Evolutionary conservation across 768 basidiomycete species (phyloP), one percentile per base, ranked within the genome.

Genomic region (Macrolepiota albuminosa): DNA sequence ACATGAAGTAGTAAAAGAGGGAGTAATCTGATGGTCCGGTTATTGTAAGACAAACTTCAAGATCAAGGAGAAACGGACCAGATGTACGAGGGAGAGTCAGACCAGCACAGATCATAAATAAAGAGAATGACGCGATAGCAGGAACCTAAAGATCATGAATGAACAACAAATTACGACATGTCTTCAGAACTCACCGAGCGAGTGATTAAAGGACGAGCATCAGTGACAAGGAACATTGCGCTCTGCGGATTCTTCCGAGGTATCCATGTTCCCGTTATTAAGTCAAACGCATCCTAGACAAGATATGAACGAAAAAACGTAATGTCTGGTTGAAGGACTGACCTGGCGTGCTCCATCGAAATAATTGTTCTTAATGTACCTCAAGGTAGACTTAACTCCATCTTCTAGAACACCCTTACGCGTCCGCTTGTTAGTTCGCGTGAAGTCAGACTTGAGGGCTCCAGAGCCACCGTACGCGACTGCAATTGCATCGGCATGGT

Each of bases 321-420:
- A 56, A 39, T 48, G 47, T 47, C 61, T 13, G 31, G 21, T 33
- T 29, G 33, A 43, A 21, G 47, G 51, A 85, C 88, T 77, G 93
- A 89, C 89, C 79, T 96, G 94, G 68, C 95, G 79, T 53, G 94
- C 81, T 7, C 97, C 97, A 71, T 99, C 97, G 63, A 97, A 90
- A 75, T 93, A 93, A 69, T 96, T 98, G 78, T 98, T 98, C 80
- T 89, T 95, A 65, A 97, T 68, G 69, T 98, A 99, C 61, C 97
- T 84, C 75, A 85, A 78, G 0, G 85, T 70, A 26, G 89, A 88
- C 71, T 98, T 98, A 72, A 84, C 79, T 0, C 91, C 91, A 72
- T 99, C 97, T 67, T 94, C 87, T 42, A 97, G 66, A 29, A 75
- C 71, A 36, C 97, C 97, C 61, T 87, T 84, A 54, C 77, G 84